Evolutionary conservation across 768 basidiomycete genomes (phyloP).

Genomic region (Collybia sordida): DNA sequence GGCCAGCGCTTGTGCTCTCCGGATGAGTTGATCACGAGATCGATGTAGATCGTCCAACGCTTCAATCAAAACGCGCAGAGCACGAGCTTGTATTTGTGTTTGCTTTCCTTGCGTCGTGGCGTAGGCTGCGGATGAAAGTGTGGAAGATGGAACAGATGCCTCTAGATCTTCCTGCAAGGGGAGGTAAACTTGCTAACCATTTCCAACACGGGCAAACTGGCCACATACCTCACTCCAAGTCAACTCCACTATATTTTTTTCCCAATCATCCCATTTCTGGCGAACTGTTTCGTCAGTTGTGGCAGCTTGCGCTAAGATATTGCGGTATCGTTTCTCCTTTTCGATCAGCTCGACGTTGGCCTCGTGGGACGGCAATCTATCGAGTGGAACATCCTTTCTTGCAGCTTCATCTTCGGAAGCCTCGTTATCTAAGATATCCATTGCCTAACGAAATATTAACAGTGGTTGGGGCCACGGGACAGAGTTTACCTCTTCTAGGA

Average conservation of each 20-base stretch:
- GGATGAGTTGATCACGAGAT: slow-evolving; percentile 59
- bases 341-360: slow-evolving; percentile 74
- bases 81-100: slow-evolving; percentile 66
- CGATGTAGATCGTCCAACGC: slow-evolving; percentile 71
- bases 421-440: slow-evolving; percentile 90
- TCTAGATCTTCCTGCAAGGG: slow-evolving; percentile 60
- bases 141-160: slow-evolving; percentile 66
- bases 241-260: slow-evolving; percentile 65
- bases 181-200: not conserved
- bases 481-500: slow-evolving; percentile 70
- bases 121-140: slow-evolving; percentile 29
- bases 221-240: slow-evolving; percentile 60
- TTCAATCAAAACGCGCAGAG: slow-evolving; percentile 73
- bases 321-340: slow-evolving; percentile 70
- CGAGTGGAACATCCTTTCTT: slow-evolving; percentile 46
- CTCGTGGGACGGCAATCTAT: slow-evolving; percentile 70
- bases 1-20: slow-evolving; percentile 60
- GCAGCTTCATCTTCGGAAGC: slow-evolving; percentile 80
- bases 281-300: slow-evolving; percentile 77
- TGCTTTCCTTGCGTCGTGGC: slow-evolving; percentile 39
- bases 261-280: slow-evolving; percentile 90
- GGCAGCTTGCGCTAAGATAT: slow-evolving; percentile 68
- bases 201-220: not conserved
- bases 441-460: slow-evolving; percentile 48
- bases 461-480: not conserved